A percentile compares a stretch with the other conserved stretches of the same genome.
phyloP scores from a whole-genome alignment of 129 eudicot genomes.

The Glebionis coronaria region DNA sequence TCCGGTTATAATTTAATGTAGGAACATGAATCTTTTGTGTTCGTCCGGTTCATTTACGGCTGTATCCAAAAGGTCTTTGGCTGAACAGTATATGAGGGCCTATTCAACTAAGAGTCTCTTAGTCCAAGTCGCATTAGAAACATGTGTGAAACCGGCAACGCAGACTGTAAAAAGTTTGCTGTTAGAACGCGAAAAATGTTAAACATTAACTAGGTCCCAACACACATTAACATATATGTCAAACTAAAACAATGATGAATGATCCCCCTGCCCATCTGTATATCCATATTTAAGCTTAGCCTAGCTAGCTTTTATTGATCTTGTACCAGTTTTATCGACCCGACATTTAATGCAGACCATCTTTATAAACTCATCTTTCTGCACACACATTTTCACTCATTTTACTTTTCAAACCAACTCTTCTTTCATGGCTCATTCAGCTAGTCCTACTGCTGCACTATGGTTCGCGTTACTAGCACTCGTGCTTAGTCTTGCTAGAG shows the following conservation, averaged over 20 bases:
- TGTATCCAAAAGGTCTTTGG: too few species aligned
- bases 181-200: constrained; percentile 18
- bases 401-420: background rate
- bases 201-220: background rate
- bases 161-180: too few species aligned
- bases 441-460: too few species aligned
- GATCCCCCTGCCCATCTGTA: constrained; percentile 18
- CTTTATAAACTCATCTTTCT: constrained; percentile 6
- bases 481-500: constrained; percentile 26
- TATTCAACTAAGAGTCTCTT: too few species aligned
- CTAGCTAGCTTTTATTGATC: background rate
- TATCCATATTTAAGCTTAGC: background rate
- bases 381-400: constrained; percentile 5
- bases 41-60: too few species aligned
- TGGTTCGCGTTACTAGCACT: constrained; percentile 21
- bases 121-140: too few species aligned
- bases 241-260: constrained; percentile 30
- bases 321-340: constrained; percentile 28
- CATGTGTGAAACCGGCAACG: background rate
- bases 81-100: too few species aligned
- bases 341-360: constrained; percentile 27
- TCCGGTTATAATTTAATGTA: too few species aligned
- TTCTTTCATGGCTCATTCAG: constrained; percentile 12
- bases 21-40: too few species aligned
- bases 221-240: constrained; percentile 11